Percentiles rank a stretch among this genome's conserved stretches.
Conservation (phyloP, 352 stramenopile genomes). For the Pythium folliculosum region DNA sequence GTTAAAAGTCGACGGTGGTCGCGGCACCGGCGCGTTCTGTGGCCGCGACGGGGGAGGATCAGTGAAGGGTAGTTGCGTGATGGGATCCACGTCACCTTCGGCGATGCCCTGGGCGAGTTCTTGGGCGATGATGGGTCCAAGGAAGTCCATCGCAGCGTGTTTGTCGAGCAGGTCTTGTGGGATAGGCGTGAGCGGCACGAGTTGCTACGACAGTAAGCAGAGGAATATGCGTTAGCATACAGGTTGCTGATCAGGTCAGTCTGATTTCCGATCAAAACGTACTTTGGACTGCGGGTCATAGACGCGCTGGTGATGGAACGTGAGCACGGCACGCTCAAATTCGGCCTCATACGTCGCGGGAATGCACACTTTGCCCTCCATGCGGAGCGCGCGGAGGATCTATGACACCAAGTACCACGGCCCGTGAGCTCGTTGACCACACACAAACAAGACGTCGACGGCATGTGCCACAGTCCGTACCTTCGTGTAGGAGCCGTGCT, state of each 20-base stretch:
- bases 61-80: slow-evolving; percentile 53
- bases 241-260: too few relatives aligned
- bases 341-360: slow-evolving; percentile 51
- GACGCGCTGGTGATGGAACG: slow-evolving; percentile 87
- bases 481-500: slow-evolving; percentile 68
- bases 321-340: slow-evolving; percentile 74
- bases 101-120: slow-evolving; percentile 56
- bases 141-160: slow-evolving; percentile 54
- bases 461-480: slow-evolving; percentile 24
- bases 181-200: slow-evolving; percentile 70
- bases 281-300: slow-evolving; percentile 77
- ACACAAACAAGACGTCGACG: neutral
- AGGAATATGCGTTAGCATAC: neutral
- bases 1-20: neutral
- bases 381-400: slow-evolving; percentile 45
- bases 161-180: slow-evolving; percentile 30
- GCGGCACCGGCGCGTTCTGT: neutral
- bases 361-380: slow-evolving; percentile 30
- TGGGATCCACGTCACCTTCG: slow-evolving; percentile 75
- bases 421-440: too few relatives aligned
- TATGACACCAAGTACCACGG: slow-evolving; percentile 13
- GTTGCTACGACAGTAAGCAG: slow-evolving; percentile 36
- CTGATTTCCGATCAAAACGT: neutral
- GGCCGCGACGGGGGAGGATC: neutral
- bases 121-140: slow-evolving; percentile 55